Percentiles rank a stretch among this genome's conserved stretches.
Evolutionary conservation across 2,329 filamentous ascomycete species (phyloP).

Genomic region (Phaeosphaeriaceae sp.): DNA sequence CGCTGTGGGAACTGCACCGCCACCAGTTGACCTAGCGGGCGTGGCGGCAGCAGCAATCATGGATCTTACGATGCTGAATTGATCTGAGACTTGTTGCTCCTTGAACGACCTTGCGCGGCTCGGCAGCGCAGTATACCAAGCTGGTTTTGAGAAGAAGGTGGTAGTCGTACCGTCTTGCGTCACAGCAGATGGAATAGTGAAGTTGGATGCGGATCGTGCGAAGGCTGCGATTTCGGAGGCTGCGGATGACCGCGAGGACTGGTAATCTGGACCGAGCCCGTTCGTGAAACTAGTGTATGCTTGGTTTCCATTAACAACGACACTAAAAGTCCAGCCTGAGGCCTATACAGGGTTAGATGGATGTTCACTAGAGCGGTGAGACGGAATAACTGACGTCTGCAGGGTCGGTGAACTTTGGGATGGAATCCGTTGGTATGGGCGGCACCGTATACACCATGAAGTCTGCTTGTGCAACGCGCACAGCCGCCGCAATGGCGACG

Average conservation of each 20-base stretch:
- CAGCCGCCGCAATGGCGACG: constrained; percentile 19
- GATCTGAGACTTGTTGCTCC: constrained; percentile 38
- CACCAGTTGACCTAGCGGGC: constrained; percentile 24
- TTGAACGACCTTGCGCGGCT: constrained; percentile 35
- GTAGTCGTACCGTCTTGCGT: constrained; percentile 28
- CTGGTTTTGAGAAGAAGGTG: constrained; percentile 29
- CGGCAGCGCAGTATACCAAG: constrained; percentile 40
- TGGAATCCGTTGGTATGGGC: constrained; percentile 35
- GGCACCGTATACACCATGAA: constrained; percentile 42
- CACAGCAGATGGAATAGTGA: constrained; percentile 34
- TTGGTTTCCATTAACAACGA: constrained; percentile 33
- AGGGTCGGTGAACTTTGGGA: constrained; percentile 32
- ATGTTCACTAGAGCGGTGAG: neutral
- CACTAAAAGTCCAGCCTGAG: constrained; percentile 34
- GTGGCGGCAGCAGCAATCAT: constrained; percentile 25
- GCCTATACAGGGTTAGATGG: constrained; percentile 21
- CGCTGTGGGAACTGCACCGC: constrained; percentile 26
- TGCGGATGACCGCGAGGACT: constrained; percentile 34
- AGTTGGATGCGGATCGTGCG: constrained; percentile 28
- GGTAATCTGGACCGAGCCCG: constrained; percentile 30
- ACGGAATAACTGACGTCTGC: constrained; percentile 19
- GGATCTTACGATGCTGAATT: constrained; percentile 37
- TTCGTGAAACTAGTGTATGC: constrained; percentile 29
- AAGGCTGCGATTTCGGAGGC: constrained; percentile 36
- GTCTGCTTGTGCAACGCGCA: constrained; percentile 28